These are phyloP conservation scores for Camelina sativa DNA, from an alignment of 345 rosid species.

Conservation along the genomic window DNA sequence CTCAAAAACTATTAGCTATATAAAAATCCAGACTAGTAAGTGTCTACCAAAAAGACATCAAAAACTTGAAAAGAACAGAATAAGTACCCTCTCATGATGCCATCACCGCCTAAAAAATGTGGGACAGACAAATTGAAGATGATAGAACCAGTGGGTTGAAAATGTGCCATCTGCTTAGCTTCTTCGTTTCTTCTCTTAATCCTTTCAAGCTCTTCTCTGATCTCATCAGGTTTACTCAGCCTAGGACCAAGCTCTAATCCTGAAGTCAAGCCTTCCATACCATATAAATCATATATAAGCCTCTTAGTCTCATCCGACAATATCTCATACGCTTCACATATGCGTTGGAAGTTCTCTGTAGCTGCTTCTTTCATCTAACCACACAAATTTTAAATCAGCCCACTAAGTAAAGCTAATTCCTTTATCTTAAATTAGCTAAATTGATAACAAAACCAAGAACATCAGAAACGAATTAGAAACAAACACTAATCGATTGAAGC, in stretches of 20 bases:
- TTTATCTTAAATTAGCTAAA: background rate
- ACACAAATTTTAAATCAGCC: constrained; percentile 11
- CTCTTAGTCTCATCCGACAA: constrained; percentile 82
- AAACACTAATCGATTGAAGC: constrained; percentile 7
- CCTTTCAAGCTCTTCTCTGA: constrained; percentile 84
- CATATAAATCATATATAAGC: constrained; percentile 86
- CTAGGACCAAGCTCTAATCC: constrained; percentile 91
- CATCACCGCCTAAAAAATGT: constrained; percentile 71
- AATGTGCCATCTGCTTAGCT: constrained; percentile 65
- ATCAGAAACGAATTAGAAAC: background rate
- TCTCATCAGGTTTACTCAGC: constrained; percentile 79
- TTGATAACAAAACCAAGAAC: background rate
- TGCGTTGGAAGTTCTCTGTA: constrained; percentile 83
- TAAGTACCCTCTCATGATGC: constrained; percentile 85
- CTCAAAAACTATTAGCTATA: background rate
- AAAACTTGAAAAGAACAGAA: background rate
- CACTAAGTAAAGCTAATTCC: constrained; percentile 14
- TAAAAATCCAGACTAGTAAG: background rate
- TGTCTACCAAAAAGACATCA: background rate
- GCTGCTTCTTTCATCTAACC: constrained; percentile 91
- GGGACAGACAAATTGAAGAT: constrained; percentile 74
- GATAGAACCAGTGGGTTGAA: constrained; percentile 72
- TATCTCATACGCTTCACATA: constrained; percentile 91
- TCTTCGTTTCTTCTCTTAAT: constrained; percentile 65
- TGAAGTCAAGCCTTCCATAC: constrained; percentile 87